Percentiles rank a stretch among this genome's conserved stretches.
Conservation (phyloP, 148 eudicot species). For the Camellia granthamiana region DNA sequence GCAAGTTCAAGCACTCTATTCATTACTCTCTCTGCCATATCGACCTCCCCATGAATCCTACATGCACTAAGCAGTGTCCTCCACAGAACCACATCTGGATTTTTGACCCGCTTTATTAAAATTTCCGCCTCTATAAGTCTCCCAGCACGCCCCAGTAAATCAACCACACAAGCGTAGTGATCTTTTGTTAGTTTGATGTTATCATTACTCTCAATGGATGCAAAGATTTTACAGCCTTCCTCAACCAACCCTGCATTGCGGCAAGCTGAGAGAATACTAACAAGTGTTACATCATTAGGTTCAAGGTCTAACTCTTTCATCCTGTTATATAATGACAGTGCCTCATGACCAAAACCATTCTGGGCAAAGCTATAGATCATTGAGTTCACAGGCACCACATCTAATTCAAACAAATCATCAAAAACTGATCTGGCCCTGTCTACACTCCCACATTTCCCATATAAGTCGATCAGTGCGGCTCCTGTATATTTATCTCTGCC, state of each 20-base stretch:
- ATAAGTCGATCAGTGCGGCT: too few species aligned
- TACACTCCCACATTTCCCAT: slow-evolving; percentile 16
- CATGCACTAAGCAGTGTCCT: slow-evolving; percentile 42
- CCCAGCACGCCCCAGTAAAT: slow-evolving; percentile 42
- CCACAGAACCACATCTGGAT: slow-evolving; percentile 40
- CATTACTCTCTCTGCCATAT: slow-evolving; percentile 28
- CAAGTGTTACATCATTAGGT: slow-evolving; percentile 35
- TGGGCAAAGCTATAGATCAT: slow-evolving; percentile 47
- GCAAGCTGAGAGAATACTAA: slow-evolving; percentile 39
- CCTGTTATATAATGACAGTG: slow-evolving; percentile 25
- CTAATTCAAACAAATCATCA: slow-evolving; percentile 28
- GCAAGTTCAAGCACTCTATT: slow-evolving; percentile 27
- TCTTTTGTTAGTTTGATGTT: slow-evolving; percentile 29
- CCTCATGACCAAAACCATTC: slow-evolving; percentile 35
- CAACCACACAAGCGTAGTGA: slow-evolving; percentile 49
- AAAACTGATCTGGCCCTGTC: slow-evolving; percentile 34
- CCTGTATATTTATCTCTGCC: too few species aligned
- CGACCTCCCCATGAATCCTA: slow-evolving; percentile 37
- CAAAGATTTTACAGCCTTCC: slow-evolving; percentile 41
- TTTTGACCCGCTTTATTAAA: slow-evolving; percentile 30
- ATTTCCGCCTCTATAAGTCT: slow-evolving; percentile 38
- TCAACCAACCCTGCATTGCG: slow-evolving; percentile 36
- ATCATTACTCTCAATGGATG: slow-evolving; percentile 12
- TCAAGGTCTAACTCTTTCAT: slow-evolving; percentile 35
- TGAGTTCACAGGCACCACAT: slow-evolving; percentile 39